phyloP scores from a whole-genome alignment of 305 asterid genomes.

The Solanum chacoense region DNA sequence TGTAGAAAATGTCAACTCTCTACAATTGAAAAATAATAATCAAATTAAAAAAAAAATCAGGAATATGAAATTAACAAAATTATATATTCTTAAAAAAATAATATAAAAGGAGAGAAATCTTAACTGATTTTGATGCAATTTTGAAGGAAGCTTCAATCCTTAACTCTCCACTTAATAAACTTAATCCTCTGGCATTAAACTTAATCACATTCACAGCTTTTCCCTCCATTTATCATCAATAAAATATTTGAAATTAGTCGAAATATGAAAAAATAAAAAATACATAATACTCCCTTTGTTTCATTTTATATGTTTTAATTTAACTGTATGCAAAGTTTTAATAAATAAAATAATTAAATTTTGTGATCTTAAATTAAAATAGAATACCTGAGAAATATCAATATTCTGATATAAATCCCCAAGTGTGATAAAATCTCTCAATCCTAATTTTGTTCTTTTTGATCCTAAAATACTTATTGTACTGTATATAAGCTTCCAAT shows the following conservation, averaged over 20 bases:
- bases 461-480: conserved; percentile 77
- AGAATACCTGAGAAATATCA: conserved; percentile 51
- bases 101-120: conserved; percentile 9
- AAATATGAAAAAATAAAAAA: background rate
- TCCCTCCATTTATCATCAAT: conserved; percentile 57
- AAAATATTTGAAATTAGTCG: conserved; percentile 12
- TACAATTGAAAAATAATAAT: conserved; percentile 1
- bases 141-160: conserved; percentile 64
- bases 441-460: conserved; percentile 74
- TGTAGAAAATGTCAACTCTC: conserved; percentile 72
- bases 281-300: background rate
- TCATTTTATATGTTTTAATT: background rate
- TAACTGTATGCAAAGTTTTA: background rate
- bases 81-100: background rate
- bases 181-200: conserved; percentile 77
- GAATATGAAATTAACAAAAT: background rate
- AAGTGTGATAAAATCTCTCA: conserved; percentile 69
- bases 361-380: background rate
- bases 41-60: background rate
- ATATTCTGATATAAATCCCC: conserved; percentile 67
- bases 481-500: conserved; percentile 79
- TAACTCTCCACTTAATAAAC: conserved; percentile 59
- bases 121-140: conserved; percentile 63
- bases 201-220: conserved; percentile 80
- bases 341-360: background rate